Evolutionary conservation across 768 basidiomycete genomes (phyloP), one percentile per base, ranked within the genome.

Genomic region (Suillus subalutaceus): DNA sequence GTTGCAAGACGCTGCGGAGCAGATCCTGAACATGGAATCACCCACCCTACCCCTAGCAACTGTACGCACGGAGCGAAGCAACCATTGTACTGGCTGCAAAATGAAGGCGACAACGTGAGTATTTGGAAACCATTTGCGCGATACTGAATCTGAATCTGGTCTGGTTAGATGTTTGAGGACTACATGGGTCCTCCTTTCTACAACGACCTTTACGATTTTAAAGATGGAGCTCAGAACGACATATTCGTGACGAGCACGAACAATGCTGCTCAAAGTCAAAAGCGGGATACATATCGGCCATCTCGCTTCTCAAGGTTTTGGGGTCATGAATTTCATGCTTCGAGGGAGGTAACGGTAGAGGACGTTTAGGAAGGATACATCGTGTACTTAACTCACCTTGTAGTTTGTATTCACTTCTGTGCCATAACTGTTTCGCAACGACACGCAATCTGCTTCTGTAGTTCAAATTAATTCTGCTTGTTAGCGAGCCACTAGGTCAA

Each of bases 201-300:
- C 71, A 78, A 73, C 55, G 66, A 69, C 40, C 64, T 74, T 20
- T 85, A 79, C 70, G 78, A 79, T 62, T 85, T 81, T 72, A 55
- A 32, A 2, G 76, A 84, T 65, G 84, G 84, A 50, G 80, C 81
- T 8, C 83, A 85, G 72, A 68, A 73, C 30, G 77, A 83, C 69
- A 78, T 84, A 67, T 83, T 83, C 69, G 64, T 44, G n/a, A 48
- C 30, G 2, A 30, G 16, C 30, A 20, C 18, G 16, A 26, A 52
- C 12, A 20, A 35, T 41, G 10, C 41, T 15, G 48, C 12, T 50
- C 50, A 52, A 13, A 26, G 26, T 41, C 50, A 63, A 26, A 53
- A 23, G 43, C 41, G 41, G 23, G 57, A 52, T 46, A 20, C 8
- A 32, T 41, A 66, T 35, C 38, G 20, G 26, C 57, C 41, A 2